These are phyloP conservation scores for Luffa acutangula DNA, from an alignment of 306 rosid species.

Conservation along the genomic window DNA sequence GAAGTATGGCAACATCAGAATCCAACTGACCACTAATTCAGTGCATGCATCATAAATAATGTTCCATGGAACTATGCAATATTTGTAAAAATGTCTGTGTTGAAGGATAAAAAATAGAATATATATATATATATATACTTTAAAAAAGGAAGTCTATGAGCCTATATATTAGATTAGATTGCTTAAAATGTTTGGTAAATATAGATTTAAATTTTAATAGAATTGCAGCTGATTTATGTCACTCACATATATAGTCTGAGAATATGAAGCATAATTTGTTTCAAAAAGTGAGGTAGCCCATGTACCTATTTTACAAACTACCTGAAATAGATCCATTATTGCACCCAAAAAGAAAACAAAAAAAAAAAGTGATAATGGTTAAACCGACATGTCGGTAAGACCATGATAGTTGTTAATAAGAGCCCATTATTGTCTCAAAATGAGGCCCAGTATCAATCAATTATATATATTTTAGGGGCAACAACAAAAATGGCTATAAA, in stretches of 20 bases:
- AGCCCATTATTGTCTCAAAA: background rate
- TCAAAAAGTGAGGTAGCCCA: background rate
- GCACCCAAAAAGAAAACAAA: background rate
- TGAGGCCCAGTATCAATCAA: background rate
- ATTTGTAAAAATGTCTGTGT: no score
- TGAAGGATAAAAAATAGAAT: no score
- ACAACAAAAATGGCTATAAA: no score
- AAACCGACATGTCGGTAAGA: background rate
- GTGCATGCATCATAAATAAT: no score
- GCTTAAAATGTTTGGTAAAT: background rate
- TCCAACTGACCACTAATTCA: no score
- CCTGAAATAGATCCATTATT: background rate
- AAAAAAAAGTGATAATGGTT: background rate
- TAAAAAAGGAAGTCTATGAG: background rate
- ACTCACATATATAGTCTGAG: background rate
- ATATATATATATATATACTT: no score
- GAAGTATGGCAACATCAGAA: no score
- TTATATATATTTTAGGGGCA: background rate
- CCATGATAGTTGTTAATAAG: background rate
- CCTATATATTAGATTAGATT: background rate
- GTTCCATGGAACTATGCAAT: no score
- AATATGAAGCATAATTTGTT: background rate
- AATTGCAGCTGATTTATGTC: background rate
- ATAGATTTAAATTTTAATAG: no score
- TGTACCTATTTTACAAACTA: background rate